Evolutionary conservation across 164 flowering plant species (phyloP).

Genomic region (Saururus chinensis): DNA sequence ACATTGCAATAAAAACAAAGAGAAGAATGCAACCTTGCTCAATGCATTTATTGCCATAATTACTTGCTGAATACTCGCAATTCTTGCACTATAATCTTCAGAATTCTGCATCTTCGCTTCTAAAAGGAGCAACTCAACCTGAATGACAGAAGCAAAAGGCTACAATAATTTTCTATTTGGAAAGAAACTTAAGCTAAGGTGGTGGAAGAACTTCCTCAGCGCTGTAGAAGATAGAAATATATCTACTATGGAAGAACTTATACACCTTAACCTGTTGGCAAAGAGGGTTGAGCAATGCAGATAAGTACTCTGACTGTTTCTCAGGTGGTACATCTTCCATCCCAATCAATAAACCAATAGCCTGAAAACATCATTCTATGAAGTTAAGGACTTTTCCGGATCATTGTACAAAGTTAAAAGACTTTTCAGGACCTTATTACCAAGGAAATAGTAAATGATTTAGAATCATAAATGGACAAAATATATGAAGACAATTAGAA

Average conservation of each 20-base stretch:
- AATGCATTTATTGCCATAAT: constrained; percentile 88
- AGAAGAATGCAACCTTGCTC: constrained; percentile 61
- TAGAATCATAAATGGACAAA: not conserved
- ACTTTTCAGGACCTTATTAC: not conserved
- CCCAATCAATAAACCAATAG: constrained; percentile 91
- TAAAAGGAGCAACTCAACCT: constrained; percentile 63
- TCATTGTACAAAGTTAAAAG: not conserved
- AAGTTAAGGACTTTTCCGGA: not conserved
- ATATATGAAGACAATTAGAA: not conserved
- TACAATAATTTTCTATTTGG: no score
- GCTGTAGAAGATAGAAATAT: not conserved
- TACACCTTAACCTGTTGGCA: constrained; percentile 70
- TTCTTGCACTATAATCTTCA: constrained; percentile 44
- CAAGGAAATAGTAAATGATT: not conserved
- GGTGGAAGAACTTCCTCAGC: not conserved
- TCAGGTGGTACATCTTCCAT: constrained; percentile 84
- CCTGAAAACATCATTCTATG: constrained; percentile 27
- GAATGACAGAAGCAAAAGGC: constrained; percentile 7
- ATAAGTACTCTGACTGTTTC: constrained; percentile 82
- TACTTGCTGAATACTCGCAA: constrained; percentile 62
- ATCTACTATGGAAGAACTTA: not conserved
- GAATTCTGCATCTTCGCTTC: constrained; percentile 36
- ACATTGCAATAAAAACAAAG: not conserved
- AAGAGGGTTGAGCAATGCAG: constrained; percentile 82
- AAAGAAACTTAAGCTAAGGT: not conserved